Percentiles rank a stretch among this genome's conserved stretches.
Conservation (phyloP, 2,329 filamentous ascomycete genomes). For the Lithohypha guttulata region DNA sequence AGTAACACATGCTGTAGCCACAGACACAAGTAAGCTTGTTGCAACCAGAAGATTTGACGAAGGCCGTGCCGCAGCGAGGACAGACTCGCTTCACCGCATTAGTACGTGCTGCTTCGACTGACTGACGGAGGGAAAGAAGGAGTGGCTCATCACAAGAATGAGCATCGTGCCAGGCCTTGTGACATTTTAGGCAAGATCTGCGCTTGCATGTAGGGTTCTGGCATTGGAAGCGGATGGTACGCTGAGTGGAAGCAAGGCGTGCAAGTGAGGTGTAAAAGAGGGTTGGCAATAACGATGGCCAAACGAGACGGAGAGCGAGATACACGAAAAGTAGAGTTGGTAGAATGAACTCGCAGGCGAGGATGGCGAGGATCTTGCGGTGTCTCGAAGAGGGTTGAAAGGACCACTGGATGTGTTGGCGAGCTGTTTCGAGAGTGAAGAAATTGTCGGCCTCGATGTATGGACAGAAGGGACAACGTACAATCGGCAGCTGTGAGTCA, state of each 20-base stretch:
- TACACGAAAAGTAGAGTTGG: conserved; percentile 46
- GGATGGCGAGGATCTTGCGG: conserved; percentile 29
- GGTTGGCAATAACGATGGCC: conserved; percentile 42
- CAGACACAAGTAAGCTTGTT: conserved; percentile 95
- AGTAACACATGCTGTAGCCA: conserved; percentile 96
- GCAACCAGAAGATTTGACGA: conserved; percentile 88
- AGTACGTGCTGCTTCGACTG: conserved; percentile 87
- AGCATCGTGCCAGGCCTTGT: conserved; percentile 73
- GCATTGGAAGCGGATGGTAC: conserved; percentile 69
- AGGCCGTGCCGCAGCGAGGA: conserved; percentile 78
- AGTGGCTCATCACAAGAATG: conserved; percentile 84
- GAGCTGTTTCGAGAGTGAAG: conserved; percentile 45
- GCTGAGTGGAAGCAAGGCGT: conserved; percentile 58
- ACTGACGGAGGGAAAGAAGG: conserved; percentile 69
- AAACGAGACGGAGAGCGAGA: conserved; percentile 38
- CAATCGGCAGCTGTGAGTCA: conserved; percentile 61
- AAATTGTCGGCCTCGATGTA: conserved; percentile 82
- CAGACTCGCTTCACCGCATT: conserved; percentile 91
- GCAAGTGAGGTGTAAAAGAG: conserved; percentile 48
- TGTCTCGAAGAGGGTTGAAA: conserved; percentile 45
- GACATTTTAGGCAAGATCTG: conserved; percentile 69
- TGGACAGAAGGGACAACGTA: conserved; percentile 79
- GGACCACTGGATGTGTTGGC: conserved; percentile 45
- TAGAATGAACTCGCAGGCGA: conserved; percentile 36
- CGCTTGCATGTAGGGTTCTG: conserved; percentile 56